Conservation (phyloP, 2,329 filamentous ascomycete genomes). For the Neopestalotiopsis sp. region DNA sequence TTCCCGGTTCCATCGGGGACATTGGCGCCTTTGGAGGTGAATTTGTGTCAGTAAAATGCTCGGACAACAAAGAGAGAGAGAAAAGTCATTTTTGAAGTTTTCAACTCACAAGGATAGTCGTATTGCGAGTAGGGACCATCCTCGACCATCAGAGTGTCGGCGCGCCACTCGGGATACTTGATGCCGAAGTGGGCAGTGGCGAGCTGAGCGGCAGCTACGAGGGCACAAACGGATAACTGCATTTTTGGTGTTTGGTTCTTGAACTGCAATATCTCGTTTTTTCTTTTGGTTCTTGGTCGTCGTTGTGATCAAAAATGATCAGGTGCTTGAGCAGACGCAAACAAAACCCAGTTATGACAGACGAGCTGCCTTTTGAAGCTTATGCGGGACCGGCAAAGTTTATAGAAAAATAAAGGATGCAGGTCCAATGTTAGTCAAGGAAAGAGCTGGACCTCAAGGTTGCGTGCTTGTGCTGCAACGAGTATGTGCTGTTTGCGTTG, state of each 20-base stretch:
- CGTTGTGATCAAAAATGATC: too few relatives aligned
- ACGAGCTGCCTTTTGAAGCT: too few relatives aligned
- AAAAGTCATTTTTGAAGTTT: background rate
- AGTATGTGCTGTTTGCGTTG: too few relatives aligned
- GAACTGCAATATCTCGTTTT: background rate
- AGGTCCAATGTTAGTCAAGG: too few relatives aligned
- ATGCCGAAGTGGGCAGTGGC: constrained; percentile 56
- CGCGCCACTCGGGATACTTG: constrained; percentile 54
- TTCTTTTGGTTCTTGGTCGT: too few relatives aligned
- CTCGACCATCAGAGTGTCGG: constrained; percentile 49
- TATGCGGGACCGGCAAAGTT: too few relatives aligned
- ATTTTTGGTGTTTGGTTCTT: constrained; percentile 20
- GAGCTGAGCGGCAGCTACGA: constrained; percentile 41
- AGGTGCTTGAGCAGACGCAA: too few relatives aligned
- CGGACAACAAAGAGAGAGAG: too few relatives aligned
- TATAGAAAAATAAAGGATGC: too few relatives aligned
- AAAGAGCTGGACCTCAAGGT: too few relatives aligned
- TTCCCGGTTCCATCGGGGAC: constrained; percentile 50
- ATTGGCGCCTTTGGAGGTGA: constrained; percentile 48
- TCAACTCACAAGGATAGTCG: constrained; percentile 54
- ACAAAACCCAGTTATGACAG: too few relatives aligned
- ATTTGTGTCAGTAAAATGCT: background rate
- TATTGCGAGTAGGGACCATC: constrained; percentile 51
- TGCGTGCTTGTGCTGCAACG: too few relatives aligned
- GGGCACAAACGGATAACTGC: constrained; percentile 17